A percentile compares a stretch with the other conserved stretches of the same genome.
phyloP scores from a whole-genome alignment of 1,284 basidiomycete genomes.

The Pseudozyma flocculosa region DNA sequence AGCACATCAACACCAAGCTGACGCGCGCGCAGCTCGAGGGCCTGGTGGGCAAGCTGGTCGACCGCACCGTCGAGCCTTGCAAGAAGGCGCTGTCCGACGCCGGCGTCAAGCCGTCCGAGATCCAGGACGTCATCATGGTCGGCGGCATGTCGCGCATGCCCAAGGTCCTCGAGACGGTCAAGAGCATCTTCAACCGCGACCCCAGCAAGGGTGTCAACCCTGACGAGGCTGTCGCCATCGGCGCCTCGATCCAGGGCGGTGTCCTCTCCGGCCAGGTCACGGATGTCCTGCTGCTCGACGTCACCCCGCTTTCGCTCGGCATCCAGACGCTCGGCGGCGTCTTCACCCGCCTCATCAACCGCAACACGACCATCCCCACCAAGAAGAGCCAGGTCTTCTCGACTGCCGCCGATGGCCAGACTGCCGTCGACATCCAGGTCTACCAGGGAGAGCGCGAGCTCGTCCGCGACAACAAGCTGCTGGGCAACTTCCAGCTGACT shows the following conservation, averaged over 20 bases:
- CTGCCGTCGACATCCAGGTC: conserved; percentile 81
- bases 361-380: conserved; percentile 98
- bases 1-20: conserved; percentile 92
- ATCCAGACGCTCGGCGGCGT: conserved; percentile 98
- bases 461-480: conserved; percentile 95
- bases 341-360: conserved; percentile 77
- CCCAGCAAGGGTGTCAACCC: conserved; percentile 98
- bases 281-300: conserved; percentile 92
- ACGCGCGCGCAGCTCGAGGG: conserved; percentile 85
- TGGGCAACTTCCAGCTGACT: conserved; percentile 98
- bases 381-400: conserved; percentile 99
- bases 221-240: conserved; percentile 90
- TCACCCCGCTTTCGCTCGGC: conserved; percentile 90
- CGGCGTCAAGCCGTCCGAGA: conserved; percentile 84
- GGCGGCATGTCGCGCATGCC: conserved; percentile 99
- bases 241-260: conserved; percentile 90
- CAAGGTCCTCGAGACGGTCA: conserved; percentile 88
- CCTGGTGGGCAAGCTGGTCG: conserved; percentile 78
- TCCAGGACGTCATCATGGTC: conserved; percentile 95
- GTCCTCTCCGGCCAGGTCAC: conserved; percentile 94
- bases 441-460: conserved; percentile 98
- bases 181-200: conserved; percentile 86
- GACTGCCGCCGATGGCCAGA: conserved; percentile 78
- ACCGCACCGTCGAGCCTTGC: conserved; percentile 92
- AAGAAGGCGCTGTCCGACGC: conserved; percentile 92